These are phyloP conservation scores for Jatropha multifida DNA, from an alignment of 441 rosid genomes.

Conservation along the genomic window DNA sequence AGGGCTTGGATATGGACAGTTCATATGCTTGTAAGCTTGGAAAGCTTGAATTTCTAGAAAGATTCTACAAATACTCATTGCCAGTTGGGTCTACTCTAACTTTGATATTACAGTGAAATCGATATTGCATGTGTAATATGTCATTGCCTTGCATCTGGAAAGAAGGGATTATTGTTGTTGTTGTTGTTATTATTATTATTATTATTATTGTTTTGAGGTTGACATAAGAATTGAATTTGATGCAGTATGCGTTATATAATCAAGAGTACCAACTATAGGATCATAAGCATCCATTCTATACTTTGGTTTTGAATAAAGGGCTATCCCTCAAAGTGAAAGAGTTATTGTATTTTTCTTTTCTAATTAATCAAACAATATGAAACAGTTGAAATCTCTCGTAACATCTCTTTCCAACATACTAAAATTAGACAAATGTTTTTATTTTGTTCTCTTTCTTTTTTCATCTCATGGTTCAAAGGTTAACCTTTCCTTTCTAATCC, in stretches of 20 bases:
- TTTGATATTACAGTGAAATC: neutral
- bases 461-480: neutral
- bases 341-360: neutral
- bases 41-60: neutral
- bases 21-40: conserved; percentile 1
- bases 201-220: neutral
- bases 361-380: neutral
- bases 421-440: neutral
- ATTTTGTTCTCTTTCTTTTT: neutral
- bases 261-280: too few species aligned
- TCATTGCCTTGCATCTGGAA: neutral
- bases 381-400: neutral
- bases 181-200: too few species aligned
- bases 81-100: neutral
- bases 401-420: neutral
- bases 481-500: neutral
- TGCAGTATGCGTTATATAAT: neutral
- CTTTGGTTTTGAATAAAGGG: neutral
- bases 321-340: neutral
- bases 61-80: neutral
- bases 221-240: neutral
- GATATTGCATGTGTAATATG: neutral
- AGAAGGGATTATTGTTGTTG: too few species aligned
- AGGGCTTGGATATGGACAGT: neutral
- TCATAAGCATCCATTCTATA: neutral